phyloP scores from a whole-genome alignment of 225 moss, liverwort and hornwort species.

The Pseudoscleropodium purum region DNA sequence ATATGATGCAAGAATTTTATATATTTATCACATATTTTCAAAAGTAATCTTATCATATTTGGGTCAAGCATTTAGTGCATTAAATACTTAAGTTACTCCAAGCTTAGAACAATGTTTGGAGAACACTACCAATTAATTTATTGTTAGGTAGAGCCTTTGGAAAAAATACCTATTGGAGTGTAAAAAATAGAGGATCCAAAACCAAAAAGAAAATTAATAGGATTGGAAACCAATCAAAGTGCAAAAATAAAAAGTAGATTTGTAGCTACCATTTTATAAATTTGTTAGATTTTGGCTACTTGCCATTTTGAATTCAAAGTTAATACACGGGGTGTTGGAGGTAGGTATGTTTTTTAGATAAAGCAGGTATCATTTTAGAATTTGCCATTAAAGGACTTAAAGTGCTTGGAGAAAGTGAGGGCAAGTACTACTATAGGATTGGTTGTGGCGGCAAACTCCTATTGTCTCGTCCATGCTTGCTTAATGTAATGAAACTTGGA shows the following conservation, averaged over 20 bases:
- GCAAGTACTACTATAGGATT: too few species aligned
- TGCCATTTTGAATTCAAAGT: accelerated
- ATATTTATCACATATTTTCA: background rate
- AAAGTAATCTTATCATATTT: background rate
- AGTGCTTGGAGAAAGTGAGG: accelerated
- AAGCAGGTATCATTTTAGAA: accelerated
- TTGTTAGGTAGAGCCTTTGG: accelerated
- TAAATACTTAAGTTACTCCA: background rate
- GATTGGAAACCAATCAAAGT: accelerated
- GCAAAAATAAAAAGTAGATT: background rate
- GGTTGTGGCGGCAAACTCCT: accelerated
- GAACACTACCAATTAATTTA: accelerated
- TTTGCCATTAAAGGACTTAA: accelerated
- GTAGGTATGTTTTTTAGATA: background rate
- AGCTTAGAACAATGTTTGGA: too few species aligned
- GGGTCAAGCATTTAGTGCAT: accelerated
- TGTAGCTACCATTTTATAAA: accelerated
- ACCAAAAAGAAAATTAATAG: background rate
- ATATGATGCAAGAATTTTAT: background rate
- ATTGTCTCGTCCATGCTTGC: accelerated
- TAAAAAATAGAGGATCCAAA: background rate
- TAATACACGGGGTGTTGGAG: accelerated
- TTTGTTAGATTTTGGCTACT: background rate
- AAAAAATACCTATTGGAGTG: accelerated
- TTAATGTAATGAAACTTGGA: background rate